These are phyloP conservation scores for Wallacemonas sp. DNA, from an alignment of 208 protist genomes.

Conservation along the genomic window DNA sequence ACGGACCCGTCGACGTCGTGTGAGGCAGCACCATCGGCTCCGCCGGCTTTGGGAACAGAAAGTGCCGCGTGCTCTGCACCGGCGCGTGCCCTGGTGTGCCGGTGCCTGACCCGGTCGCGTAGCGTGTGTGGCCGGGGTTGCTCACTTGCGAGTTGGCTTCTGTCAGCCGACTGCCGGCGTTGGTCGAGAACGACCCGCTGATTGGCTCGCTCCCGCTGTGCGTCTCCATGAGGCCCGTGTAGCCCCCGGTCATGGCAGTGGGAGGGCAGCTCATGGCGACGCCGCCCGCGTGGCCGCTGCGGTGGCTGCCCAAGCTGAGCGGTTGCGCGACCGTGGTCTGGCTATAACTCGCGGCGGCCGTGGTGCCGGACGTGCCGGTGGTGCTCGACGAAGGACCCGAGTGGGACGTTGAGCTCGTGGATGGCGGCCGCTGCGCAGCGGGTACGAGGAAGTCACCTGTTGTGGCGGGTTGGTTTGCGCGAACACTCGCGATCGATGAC, in stretches of 20 bases:
- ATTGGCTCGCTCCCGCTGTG: constrained; percentile 9
- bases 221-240: neutral
- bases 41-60: neutral
- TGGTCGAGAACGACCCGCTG: neutral
- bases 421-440: too few relatives aligned
- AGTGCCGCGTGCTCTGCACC: neutral
- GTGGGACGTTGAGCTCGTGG: too few relatives aligned
- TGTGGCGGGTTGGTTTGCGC: too few relatives aligned
- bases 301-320: too few relatives aligned
- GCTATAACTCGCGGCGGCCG: too few relatives aligned
- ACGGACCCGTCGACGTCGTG: too few relatives aligned
- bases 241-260: neutral
- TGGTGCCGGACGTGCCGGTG: too few relatives aligned
- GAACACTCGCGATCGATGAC: too few relatives aligned
- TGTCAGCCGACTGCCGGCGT: neutral
- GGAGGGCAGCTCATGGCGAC: neutral
- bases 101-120: neutral
- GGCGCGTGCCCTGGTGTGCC: neutral
- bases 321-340: too few relatives aligned
- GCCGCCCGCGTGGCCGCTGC: neutral
- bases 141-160: neutral
- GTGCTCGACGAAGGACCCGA: too few relatives aligned
- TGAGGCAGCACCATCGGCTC: neutral
- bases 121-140: neutral
- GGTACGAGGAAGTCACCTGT: too few relatives aligned